Evolutionary conservation across 352 stramenopile species (phyloP), one percentile per base, ranked within the genome.

Genomic region (Phytopythium montanum): DNA sequence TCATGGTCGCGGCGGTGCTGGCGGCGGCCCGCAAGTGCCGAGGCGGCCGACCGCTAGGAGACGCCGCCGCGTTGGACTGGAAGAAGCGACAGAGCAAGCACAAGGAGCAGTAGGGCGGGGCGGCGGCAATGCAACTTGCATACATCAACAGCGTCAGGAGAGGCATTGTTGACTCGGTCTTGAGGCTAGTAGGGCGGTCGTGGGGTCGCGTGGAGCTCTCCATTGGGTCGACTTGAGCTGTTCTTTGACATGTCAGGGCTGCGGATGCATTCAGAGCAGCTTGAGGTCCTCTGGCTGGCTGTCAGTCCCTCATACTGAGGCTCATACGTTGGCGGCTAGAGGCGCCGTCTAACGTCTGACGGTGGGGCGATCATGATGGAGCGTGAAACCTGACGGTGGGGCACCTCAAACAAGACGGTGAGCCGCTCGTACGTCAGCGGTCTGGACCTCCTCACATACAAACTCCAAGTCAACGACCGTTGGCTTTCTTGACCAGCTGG

Each of bases 21-120:
- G 88, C 90, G 38, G 60, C 64, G 1, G 49, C 70, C 23, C 72
- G 79, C 16, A 83, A 80, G 26, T 72, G 84, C 41, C 71, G 66
- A 29, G 78, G 73, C 33, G 73, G 77, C 23, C 74, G 84, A 1
- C 48, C 64, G 9, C 64, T 89, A 4, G 81, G 77, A 49, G 81
- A 91, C 52, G 72, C 81, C 9, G 42, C 64, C 21, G 67, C 59
- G 13, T 60, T 93, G 6, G 69, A 58, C 31, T 93, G 83, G 83
- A 93, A 88, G 61, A 46, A 48, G 21, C 28, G 14, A 0, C n/a
- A 45, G 33, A 33, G 18, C 46, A 60, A 57, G 34, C 50, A 56
- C 50, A 45, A 56, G 34, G 19, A 42, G 29, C 31, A 56, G 29
- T 56, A 36, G 19, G n/a, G 48, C 48, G 44, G 23, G 19, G 2